These are phyloP conservation scores for Blepharisma japonicum DNA, from an alignment of 73 alveolate genomes.

Conservation along the genomic window DNA sequence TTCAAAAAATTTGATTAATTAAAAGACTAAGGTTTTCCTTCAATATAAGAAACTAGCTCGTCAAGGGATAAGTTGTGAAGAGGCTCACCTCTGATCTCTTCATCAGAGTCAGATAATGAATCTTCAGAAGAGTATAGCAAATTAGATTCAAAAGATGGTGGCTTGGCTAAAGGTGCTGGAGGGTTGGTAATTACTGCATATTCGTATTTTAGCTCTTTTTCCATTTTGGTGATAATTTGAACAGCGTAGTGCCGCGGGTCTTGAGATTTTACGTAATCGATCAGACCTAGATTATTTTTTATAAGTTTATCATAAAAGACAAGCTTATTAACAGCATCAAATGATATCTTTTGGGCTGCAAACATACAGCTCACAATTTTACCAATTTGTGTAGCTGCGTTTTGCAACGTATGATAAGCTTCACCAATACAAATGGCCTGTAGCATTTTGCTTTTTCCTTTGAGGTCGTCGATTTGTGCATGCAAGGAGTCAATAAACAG, in stretches of 20 bases:
- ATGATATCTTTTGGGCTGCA: not conserved
- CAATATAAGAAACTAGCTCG: not conserved
- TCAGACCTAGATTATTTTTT: not conserved
- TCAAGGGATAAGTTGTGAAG: constrained; percentile 12
- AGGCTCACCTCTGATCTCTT: not conserved
- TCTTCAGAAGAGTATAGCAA: not conserved
- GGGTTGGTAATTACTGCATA: not conserved
- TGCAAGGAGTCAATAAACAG: not conserved
- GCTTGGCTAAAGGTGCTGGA: not conserved
- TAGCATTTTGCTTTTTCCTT: not conserved
- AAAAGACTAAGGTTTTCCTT: not conserved
- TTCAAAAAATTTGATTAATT: too few relatives aligned
- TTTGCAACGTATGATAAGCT: constrained; percentile 18
- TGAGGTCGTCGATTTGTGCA: not conserved
- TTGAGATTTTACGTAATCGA: not conserved
- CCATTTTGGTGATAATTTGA: not conserved
- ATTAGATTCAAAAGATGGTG: not conserved
- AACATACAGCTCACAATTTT: not conserved
- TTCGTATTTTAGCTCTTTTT: not conserved
- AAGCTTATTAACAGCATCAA: not conserved
- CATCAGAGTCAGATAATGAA: not conserved
- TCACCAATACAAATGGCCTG: not conserved
- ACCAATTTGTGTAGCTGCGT: constrained; percentile 18
- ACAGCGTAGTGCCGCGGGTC: not conserved
- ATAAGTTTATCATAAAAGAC: not conserved